A percentile compares a stretch with the other conserved stretches of the same genome.
Evolutionary conservation across 805 yeast genomes (phyloP).

Genomic region (Pichia pseudocactophila): DNA sequence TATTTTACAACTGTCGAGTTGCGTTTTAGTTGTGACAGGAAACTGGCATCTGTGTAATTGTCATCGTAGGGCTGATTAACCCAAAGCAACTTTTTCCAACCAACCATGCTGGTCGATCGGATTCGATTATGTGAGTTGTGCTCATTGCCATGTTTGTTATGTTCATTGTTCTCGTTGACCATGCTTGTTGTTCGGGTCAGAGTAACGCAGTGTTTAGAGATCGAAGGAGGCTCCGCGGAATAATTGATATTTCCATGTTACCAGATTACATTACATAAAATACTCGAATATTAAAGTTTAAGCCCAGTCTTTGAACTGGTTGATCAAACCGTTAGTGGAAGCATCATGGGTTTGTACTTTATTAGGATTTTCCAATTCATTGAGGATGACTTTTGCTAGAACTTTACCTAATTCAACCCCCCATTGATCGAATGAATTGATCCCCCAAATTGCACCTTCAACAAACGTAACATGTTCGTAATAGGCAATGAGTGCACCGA

Average conservation of each 20-base stretch:
- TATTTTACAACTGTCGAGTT: slow-evolving; percentile 68
- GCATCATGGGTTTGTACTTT: slow-evolving; percentile 70
- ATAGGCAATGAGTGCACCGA: slow-evolving; percentile 95
- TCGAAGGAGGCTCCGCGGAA: too few species aligned
- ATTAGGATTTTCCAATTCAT: slow-evolving; percentile 62
- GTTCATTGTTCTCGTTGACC: too few species aligned
- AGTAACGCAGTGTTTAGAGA: too few species aligned
- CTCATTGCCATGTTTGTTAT: too few species aligned
- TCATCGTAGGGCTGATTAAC: slow-evolving; percentile 81
- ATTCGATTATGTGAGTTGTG: not conserved
- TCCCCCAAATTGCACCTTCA: slow-evolving; percentile 99
- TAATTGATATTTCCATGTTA: too few species aligned
- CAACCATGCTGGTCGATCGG: not conserved
- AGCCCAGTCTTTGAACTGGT: slow-evolving; percentile 88
- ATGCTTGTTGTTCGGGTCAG: too few species aligned
- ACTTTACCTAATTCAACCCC: slow-evolving; percentile 99
- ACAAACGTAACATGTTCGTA: slow-evolving; percentile 96
- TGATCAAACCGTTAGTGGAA: slow-evolving; percentile 86
- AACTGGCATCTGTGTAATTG: slow-evolving; percentile 77
- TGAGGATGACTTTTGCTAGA: slow-evolving; percentile 90
- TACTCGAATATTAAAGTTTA: slow-evolving; percentile 6
- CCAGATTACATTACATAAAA: not conserved
- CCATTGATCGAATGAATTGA: slow-evolving; percentile 99
- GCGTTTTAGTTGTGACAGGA: slow-evolving; percentile 69
- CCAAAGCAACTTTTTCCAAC: slow-evolving; percentile 83